phyloP scores from a whole-genome alignment of 2,329 filamentous ascomycete genomes.

The Ophiobolus disseminans region DNA sequence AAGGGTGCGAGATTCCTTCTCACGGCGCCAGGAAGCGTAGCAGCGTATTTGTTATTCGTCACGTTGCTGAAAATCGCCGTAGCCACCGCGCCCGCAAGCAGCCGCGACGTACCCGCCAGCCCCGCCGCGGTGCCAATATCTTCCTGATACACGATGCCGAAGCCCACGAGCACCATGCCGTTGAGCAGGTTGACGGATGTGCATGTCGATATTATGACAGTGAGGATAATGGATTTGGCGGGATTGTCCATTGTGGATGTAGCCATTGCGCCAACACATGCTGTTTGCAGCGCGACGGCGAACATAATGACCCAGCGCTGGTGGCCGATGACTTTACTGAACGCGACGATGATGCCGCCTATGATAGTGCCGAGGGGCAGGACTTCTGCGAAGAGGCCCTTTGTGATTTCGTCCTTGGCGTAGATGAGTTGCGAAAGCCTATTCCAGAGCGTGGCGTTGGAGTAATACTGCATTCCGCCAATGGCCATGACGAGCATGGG shows the following conservation, averaged over 20 bases:
- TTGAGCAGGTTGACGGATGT: slow-evolving; percentile 39
- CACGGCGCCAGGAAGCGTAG: slow-evolving; percentile 20
- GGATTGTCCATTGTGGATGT: slow-evolving; percentile 35
- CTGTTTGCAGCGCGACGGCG: slow-evolving; percentile 37
- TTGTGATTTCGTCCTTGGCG: slow-evolving; percentile 36
- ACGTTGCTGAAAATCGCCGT: slow-evolving; percentile 39
- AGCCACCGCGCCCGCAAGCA: slow-evolving; percentile 37
- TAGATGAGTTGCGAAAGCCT: slow-evolving; percentile 39
- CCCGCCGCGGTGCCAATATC: slow-evolving; percentile 42
- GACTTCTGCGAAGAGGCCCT: slow-evolving; percentile 36
- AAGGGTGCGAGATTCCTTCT: slow-evolving; percentile 23
- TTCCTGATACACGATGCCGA: slow-evolving; percentile 39
- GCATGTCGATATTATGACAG: slow-evolving; percentile 36
- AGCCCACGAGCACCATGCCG: slow-evolving; percentile 39
- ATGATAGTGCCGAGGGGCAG: slow-evolving; percentile 35
- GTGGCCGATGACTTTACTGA: slow-evolving; percentile 37
- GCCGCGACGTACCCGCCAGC: slow-evolving; percentile 36
- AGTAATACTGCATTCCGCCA: slow-evolving; percentile 41
- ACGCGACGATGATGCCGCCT: slow-evolving; percentile 37
- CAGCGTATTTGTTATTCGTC: slow-evolving; percentile 38
- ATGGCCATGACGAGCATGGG: slow-evolving; percentile 43
- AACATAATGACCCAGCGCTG: slow-evolving; percentile 37
- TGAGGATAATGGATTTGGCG: slow-evolving; percentile 32
- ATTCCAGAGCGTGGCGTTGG: slow-evolving; percentile 37
- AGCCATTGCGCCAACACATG: slow-evolving; percentile 36